A percentile compares a stretch with the other conserved stretches of the same genome.
Evolutionary conservation across 2,329 filamentous ascomycete genomes (phyloP).

Genomic region (Colletotrichum sublineola): DNA sequence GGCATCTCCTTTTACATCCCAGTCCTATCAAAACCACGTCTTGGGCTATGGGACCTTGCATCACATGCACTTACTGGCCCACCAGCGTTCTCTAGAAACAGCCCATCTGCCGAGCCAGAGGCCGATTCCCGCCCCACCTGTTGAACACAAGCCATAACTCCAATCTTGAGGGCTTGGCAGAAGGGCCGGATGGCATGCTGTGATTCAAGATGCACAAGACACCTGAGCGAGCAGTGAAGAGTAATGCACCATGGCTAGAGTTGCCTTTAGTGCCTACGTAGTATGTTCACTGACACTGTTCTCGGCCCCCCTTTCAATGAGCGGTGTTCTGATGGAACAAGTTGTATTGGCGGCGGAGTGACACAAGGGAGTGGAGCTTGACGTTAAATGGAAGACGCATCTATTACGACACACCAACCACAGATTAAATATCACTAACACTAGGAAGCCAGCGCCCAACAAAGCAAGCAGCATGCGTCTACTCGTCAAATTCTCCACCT

Average conservation of each 20-base stretch:
- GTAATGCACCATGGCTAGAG: neutral
- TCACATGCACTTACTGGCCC: neutral
- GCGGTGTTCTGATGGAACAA: neutral
- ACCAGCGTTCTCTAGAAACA: neutral
- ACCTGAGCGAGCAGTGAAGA: neutral
- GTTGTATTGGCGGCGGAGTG: neutral
- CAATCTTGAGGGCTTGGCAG: no score
- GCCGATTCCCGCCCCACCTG: neutral
- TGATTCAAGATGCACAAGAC: no score
- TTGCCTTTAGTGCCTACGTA: neutral
- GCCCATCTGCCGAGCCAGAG: neutral
- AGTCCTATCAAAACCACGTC: neutral
- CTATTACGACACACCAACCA: slow-evolving; percentile 23
- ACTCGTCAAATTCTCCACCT: neutral
- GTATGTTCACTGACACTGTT: no score
- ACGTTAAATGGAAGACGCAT: slow-evolving; percentile 11
- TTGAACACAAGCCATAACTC: neutral
- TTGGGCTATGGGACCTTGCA: neutral
- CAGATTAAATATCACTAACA: neutral
- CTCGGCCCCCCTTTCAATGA: no score
- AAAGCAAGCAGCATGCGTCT: neutral
- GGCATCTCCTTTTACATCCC: neutral
- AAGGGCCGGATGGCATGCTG: no score
- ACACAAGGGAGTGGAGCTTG: neutral
- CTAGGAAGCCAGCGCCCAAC: neutral